These are phyloP conservation scores for Cytospora chrysosperma DNA, from an alignment of 2,329 filamentous ascomycete genomes.

Conservation along the genomic window DNA sequence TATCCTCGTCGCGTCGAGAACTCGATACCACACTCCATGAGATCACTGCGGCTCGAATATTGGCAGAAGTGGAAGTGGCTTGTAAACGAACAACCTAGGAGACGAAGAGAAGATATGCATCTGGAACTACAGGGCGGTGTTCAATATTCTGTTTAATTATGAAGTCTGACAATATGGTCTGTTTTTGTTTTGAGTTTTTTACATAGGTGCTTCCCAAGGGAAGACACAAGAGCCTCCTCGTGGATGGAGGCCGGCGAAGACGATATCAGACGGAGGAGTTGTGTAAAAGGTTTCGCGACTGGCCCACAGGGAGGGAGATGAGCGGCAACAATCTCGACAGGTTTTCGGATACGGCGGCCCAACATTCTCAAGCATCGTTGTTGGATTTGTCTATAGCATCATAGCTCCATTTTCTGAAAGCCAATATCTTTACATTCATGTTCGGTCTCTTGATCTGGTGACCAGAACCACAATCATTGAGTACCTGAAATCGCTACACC, in stretches of 20 bases:
- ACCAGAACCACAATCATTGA: neutral
- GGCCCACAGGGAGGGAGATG: slow-evolving; percentile 20
- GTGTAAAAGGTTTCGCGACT: slow-evolving; percentile 15
- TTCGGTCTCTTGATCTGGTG: neutral
- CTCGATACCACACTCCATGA: slow-evolving; percentile 21
- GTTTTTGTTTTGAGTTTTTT: slow-evolving; percentile 17
- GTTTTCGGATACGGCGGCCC: slow-evolving; percentile 24
- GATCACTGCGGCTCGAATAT: slow-evolving; percentile 20
- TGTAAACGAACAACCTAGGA: slow-evolving; percentile 22
- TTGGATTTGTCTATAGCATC: slow-evolving; percentile 28
- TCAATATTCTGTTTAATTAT: slow-evolving; percentile 53
- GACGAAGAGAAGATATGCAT: slow-evolving; percentile 25
- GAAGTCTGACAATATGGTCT: slow-evolving; percentile 25
- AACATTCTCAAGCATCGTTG: slow-evolving; percentile 16
- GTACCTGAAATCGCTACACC: neutral
- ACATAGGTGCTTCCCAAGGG: slow-evolving; percentile 20
- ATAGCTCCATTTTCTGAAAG: slow-evolving; percentile 23
- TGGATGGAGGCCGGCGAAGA: slow-evolving; percentile 8
- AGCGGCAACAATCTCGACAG: slow-evolving; percentile 24
- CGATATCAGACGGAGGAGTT: slow-evolving; percentile 12
- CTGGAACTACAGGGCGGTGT: slow-evolving; percentile 35
- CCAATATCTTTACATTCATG: slow-evolving; percentile 18
- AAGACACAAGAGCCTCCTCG: slow-evolving; percentile 13
- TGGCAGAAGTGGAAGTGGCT: slow-evolving; percentile 18
- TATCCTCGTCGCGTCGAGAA: slow-evolving; percentile 19